These are phyloP conservation scores for Cucurbita pepo DNA, from an alignment of 306 rosid species.

Conservation along the genomic window DNA sequence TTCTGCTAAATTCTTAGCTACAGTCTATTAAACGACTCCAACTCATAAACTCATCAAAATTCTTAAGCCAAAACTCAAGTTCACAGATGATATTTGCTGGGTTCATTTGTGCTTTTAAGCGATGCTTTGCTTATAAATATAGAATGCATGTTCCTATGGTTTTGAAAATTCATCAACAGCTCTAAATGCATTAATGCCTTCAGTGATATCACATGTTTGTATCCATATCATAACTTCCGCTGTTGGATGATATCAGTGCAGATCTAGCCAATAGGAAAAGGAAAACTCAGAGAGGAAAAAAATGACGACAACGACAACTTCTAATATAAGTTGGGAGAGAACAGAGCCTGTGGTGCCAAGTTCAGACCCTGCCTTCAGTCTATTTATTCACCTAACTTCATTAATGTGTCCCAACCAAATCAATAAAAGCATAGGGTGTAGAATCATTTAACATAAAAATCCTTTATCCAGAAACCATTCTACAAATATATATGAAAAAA, in stretches of 20 bases:
- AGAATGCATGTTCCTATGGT: neutral
- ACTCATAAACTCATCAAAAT: neutral
- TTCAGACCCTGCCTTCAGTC: neutral
- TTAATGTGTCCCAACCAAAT: neutral
- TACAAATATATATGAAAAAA: neutral
- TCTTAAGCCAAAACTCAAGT: neutral
- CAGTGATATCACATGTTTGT: neutral
- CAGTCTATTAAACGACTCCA: neutral
- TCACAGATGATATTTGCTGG: neutral
- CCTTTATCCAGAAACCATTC: neutral
- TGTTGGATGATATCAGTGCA: neutral
- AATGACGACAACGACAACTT: neutral
- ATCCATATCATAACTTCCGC: neutral
- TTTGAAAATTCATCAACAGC: neutral
- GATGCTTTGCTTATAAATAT: neutral
- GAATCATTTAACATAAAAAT: neutral
- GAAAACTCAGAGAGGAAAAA: neutral
- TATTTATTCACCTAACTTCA: constrained; percentile 4
- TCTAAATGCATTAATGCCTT: neutral
- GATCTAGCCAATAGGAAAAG: neutral
- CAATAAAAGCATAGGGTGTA: neutral
- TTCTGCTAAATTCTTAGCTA: neutral
- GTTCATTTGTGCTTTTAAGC: neutral
- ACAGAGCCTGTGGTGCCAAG: neutral
- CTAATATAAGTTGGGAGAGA: constrained; percentile 3